A percentile compares a stretch with the other conserved stretches of the same genome.
These are phyloP conservation scores for Sanghuangporus baumii DNA, from an alignment of 1,284 basidiomycete genomes.

Conservation along the genomic window DNA sequence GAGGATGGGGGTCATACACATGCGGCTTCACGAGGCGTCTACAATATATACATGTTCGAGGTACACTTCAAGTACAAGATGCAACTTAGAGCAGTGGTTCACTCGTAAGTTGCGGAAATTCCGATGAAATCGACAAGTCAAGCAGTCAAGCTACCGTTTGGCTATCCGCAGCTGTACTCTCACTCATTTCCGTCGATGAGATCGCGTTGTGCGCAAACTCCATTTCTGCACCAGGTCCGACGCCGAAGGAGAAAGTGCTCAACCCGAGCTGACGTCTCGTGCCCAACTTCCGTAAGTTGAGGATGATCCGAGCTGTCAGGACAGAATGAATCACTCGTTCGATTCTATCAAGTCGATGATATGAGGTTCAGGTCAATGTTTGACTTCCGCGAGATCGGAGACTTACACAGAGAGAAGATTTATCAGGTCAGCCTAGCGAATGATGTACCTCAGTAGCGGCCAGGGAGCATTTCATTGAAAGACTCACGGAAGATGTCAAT, in stretches of 20 bases:
- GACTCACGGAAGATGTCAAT: not conserved
- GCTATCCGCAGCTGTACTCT: not conserved
- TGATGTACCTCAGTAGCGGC: not conserved
- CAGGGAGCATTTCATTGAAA: not conserved
- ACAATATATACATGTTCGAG: too few relatives aligned
- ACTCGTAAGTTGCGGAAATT: too few relatives aligned
- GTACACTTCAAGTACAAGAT: too few relatives aligned
- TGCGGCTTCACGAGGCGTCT: too few relatives aligned
- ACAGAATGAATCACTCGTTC: conserved; percentile 10
- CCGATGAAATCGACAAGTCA: not conserved
- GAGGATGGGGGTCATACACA: too few relatives aligned
- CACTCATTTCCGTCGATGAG: not conserved
- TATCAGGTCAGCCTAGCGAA: not conserved
- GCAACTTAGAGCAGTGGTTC: too few relatives aligned
- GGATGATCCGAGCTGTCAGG: conserved; percentile 1
- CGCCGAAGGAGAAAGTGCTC: not conserved
- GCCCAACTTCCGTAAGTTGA: conserved; percentile 3
- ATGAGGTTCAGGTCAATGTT: not conserved
- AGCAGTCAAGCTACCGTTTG: not conserved
- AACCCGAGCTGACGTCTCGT: not conserved
- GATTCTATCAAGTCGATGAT: not conserved
- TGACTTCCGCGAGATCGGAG: not conserved
- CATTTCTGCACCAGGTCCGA: not conserved
- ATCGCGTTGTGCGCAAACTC: not conserved
- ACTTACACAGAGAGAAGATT: not conserved